Evolutionary conservation across 108 stramenopile species (phyloP), one percentile per base, ranked within the genome.

Genomic region (Nannochloropsis salina): DNA sequence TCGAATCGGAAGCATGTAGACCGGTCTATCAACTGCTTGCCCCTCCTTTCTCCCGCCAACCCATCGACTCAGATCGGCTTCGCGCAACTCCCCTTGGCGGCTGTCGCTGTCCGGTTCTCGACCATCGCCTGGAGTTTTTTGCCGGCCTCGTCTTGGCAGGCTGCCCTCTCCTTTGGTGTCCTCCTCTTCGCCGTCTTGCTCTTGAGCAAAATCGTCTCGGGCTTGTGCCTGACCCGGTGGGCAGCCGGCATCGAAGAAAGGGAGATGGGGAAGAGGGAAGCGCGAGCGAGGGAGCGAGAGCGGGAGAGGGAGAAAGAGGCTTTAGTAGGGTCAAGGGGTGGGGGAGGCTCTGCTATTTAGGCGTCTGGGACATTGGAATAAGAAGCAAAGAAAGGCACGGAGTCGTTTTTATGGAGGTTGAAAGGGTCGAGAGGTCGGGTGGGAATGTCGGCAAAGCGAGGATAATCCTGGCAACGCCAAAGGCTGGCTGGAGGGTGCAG

Each of bases 71-170:
- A 82, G 22, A 18, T 87, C 18, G 86, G 86, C 83, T 12, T 87
- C 43, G 45, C 86, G 40, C 86, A 87, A 74, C 43, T 87, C 40
- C 84, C 84, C 22, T 9, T 85, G 40, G 47, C 80, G 8, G n/a
- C 31, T 12, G 47, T 85, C 10, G 15, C 41, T 12, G 15, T 85
- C 18, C 84, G 84, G 1, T 85, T 47, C 80, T 18, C 44, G 47
- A 12, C 40, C 40, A 44, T 85, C 40, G 84, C 84, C 44, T 84
- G 40, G 31, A 9, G 42, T 21, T 81, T 81, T 21, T 9, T 81
- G 9, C 80, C 10, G 12, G 15, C 47, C 47, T 51, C 15, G 12
- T 51, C 47, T 15, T 51, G 47, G 47, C 47, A 10, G 10, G 47
- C 47, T 15, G 10, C 15, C 47, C 10, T 51, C 47, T 51, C 47